Evolutionary conservation across 495 filamentous ascomycete species (phyloP), one percentile per base, ranked within the genome.

Genomic region (Pyrenopolyporus hunteri): DNA sequence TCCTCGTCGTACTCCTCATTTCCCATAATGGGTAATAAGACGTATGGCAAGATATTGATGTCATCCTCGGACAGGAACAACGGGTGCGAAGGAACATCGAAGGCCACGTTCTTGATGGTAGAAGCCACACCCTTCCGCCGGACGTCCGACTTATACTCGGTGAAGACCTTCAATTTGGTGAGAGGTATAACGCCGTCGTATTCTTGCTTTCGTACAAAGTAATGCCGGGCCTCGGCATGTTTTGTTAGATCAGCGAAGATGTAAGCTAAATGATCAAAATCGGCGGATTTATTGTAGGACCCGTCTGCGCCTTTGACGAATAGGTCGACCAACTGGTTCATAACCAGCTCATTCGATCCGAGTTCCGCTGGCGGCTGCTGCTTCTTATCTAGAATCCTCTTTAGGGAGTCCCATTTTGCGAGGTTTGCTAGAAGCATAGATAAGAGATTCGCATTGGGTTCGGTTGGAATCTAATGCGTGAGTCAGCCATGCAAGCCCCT

Each of bases 361-460:
- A 83, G 79, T 11, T 80, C 80, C 17, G 75, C 73, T 4, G 88
- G 87, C 7, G 84, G 72, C 7, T 75, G 63, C 43, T 89, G 85
- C 62, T 87, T 88, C 20, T 89, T 75, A 1, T 77, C 76, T 10
- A 90, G 68, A 19, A 98, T 74, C 36, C 83, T 83, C 51, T 86
- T 84, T 25, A 97, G 74, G 5, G 79, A 80, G 56, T 91, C 83
- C 53, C 83, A 88, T 76, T 98, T 97, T 45, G 85, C 80, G 37
- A 98, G 80, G 63, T 98, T 98, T 68, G 94, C 92, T 22, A 98
- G 80, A 9, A 98, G 84, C 92, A 97, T 98, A 23, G 89, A 83
- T 13, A 94, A 74, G 31, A 92, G 83, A 67, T 97, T 89, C 35
- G 91, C 92, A 72, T 92, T 93, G 37, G 85, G 74, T 64, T 85